Percentiles rank a stretch among this genome's conserved stretches.
phyloP scores from a whole-genome alignment of 2,329 filamentous ascomycete species.

The Byssothecium circinans region DNA sequence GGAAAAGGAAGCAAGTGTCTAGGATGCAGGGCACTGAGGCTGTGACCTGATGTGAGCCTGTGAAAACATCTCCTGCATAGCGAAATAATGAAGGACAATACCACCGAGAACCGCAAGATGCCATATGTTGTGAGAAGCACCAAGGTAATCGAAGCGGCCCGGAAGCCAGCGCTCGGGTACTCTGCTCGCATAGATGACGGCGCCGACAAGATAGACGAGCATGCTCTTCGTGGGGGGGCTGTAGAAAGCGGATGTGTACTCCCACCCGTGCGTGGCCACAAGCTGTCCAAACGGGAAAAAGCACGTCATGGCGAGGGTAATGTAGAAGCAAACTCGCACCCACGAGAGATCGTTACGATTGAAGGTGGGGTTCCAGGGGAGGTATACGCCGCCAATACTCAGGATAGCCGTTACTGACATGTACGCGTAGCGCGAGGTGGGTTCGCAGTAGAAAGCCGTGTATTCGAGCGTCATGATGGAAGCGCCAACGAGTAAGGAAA shows the following conservation, averaged over 20 bases:
- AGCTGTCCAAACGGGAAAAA: constrained; percentile 88
- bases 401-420: constrained; percentile 79
- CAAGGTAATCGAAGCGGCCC: constrained; percentile 91
- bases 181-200: constrained; percentile 86
- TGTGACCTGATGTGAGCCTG: constrained; percentile 46
- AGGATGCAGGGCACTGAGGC: constrained; percentile 35
- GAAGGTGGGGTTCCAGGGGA: constrained; percentile 96
- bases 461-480: constrained; percentile 99
- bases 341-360: constrained; percentile 92
- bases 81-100: constrained; percentile 94
- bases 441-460: constrained; percentile 98
- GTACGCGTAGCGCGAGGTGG: constrained; percentile 80
- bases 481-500: constrained; percentile 89
- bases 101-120: constrained; percentile 91
- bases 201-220: constrained; percentile 81
- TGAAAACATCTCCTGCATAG: constrained; percentile 94
- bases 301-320: constrained; percentile 82
- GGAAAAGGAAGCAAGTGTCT: not conserved
- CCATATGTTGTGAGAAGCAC: constrained; percentile 97
- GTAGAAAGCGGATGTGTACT: constrained; percentile 88
- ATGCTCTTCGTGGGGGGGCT: constrained; percentile 83
- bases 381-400: constrained; percentile 81
- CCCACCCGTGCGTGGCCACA: constrained; percentile 71
- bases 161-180: constrained; percentile 91
- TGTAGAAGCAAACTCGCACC: constrained; percentile 88